These are phyloP conservation scores for Camelina neglecta DNA, from an alignment of 345 rosid species.

Conservation along the genomic window DNA sequence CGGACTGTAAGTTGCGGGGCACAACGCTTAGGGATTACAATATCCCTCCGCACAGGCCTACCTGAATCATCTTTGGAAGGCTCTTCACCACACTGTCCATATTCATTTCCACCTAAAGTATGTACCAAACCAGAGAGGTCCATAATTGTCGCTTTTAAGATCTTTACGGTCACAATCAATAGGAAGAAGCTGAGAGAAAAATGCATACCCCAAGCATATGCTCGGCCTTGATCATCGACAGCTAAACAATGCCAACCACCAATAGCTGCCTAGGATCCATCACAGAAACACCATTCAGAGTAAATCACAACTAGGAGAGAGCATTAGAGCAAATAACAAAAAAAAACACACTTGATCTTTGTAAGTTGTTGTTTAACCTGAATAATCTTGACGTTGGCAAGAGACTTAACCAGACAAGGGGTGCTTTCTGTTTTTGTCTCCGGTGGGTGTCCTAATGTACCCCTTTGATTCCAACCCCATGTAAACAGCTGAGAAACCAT, in stretches of 20 bases:
- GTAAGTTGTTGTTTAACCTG: slow-evolving; percentile 57
- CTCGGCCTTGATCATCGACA: slow-evolving; percentile 97
- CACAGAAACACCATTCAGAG: slow-evolving; percentile 18
- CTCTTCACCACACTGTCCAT: slow-evolving; percentile 99
- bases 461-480: slow-evolving; percentile 99
- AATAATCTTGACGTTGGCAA: slow-evolving; percentile 72
- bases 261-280: slow-evolving; percentile 78
- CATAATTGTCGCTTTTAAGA: neutral
- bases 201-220: slow-evolving; percentile 93
- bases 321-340: neutral
- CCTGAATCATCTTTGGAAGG: slow-evolving; percentile 87
- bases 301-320: neutral
- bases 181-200: slow-evolving; percentile 7
- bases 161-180: slow-evolving; percentile 1
- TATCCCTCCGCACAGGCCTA: slow-evolving; percentile 82
- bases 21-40: slow-evolving; percentile 93
- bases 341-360: neutral
- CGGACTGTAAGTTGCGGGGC: slow-evolving; percentile 84
- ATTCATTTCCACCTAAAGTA: slow-evolving; percentile 87
- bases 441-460: slow-evolving; percentile 93
- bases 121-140: slow-evolving; percentile 14
- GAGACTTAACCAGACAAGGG: slow-evolving; percentile 83
- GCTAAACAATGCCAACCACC: slow-evolving; percentile 99
- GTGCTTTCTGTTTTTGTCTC: slow-evolving; percentile 85
- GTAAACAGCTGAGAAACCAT: slow-evolving; percentile 75